Conservation (phyloP, 73 alveolate species). For the Paramecium pentaurelia region DNA sequence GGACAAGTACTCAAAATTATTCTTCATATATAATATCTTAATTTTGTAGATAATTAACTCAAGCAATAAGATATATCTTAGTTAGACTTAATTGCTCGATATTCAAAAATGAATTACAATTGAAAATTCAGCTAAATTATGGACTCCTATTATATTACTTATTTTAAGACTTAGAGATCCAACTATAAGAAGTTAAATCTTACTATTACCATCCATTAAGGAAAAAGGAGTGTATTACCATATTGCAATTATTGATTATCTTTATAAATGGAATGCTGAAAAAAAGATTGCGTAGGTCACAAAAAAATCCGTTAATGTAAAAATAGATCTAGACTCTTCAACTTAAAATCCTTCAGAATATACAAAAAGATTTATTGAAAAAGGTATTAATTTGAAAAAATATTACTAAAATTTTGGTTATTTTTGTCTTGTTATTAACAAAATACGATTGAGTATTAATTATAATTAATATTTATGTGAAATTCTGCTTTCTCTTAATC, state of each 20-base stretch:
- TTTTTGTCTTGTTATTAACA: no score
- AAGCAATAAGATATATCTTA: conserved; percentile 32
- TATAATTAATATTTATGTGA: no score
- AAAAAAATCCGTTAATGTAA: background rate
- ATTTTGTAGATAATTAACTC: background rate
- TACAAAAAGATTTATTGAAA: background rate
- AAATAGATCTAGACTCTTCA: background rate
- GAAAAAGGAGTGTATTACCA: conserved; percentile 23
- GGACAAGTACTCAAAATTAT: conserved; percentile 23
- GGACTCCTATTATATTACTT: conserved; percentile 51
- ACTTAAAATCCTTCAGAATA: background rate
- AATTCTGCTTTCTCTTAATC: no score
- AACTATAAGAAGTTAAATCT: conserved; percentile 30
- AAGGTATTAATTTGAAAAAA: no score
- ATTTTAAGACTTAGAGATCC: conserved; percentile 42
- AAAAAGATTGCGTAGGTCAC: background rate
- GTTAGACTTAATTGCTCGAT: conserved; percentile 28
- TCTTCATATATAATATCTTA: conserved; percentile 15
- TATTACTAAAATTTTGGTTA: no score
- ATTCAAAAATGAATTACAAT: conserved; percentile 33
- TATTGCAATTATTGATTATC: conserved; percentile 17
- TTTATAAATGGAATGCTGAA: background rate
- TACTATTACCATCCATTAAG: background rate
- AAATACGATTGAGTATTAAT: no score
- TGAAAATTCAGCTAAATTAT: conserved; percentile 26